A percentile compares a stretch with the other conserved stretches of the same genome.
Evolutionary conservation across 441 rosid genomes (phyloP).

Genomic region (Pelargonium exstipulatum): DNA sequence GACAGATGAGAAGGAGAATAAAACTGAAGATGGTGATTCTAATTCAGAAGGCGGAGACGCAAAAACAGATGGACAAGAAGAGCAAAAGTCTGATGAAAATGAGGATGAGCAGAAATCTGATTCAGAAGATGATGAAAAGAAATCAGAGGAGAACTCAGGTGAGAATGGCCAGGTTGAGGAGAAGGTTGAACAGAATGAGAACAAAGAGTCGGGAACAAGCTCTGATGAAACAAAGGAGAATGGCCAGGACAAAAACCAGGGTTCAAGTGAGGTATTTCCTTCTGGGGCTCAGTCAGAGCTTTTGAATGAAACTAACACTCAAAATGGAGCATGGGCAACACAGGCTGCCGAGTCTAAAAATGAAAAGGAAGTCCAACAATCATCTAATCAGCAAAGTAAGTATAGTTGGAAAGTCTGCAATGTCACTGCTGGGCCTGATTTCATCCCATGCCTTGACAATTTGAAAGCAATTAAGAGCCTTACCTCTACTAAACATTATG

Average conservation of each 20-base stretch:
- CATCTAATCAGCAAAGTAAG: constrained; percentile 36
- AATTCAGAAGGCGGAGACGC: constrained; percentile 35
- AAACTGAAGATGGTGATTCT: constrained; percentile 26
- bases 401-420: constrained; percentile 79
- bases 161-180: constrained; percentile 38
- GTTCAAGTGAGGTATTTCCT: constrained; percentile 50
- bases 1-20: constrained; percentile 25
- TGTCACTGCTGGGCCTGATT: constrained; percentile 79
- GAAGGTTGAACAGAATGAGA: constrained; percentile 38
- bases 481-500: constrained; percentile 70
- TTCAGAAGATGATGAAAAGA: constrained; percentile 30
- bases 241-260: constrained; percentile 40
- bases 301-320: constrained; percentile 58
- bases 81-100: constrained; percentile 35
- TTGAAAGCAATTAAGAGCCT: constrained; percentile 65
- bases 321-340: constrained; percentile 72
- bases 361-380: constrained; percentile 63
- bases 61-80: constrained; percentile 35
- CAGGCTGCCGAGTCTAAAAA: constrained; percentile 82
- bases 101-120: constrained; percentile 34
- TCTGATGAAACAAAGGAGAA: constrained; percentile 36
- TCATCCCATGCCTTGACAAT: constrained; percentile 93
- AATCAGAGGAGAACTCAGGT: constrained; percentile 28
- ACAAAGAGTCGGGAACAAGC: constrained; percentile 31
- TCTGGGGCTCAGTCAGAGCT: constrained; percentile 78